These are phyloP conservation scores for Fraxinus nigra DNA, from an alignment of 305 asterid species.

Conservation along the genomic window DNA sequence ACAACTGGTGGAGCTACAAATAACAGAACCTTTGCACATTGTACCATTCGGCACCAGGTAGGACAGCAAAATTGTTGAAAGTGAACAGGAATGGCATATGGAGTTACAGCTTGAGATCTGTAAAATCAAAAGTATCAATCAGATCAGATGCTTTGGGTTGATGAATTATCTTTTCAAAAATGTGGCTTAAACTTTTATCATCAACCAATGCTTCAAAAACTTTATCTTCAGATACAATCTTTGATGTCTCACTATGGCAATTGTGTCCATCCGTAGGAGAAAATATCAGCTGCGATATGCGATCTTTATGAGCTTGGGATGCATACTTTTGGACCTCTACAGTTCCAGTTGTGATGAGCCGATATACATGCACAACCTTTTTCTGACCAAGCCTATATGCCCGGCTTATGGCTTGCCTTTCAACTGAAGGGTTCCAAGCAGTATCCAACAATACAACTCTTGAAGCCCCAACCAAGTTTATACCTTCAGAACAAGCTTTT, in stretches of 20 bases:
- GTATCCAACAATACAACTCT: conserved; percentile 74
- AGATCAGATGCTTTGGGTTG: conserved; percentile 10
- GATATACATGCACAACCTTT: conserved; percentile 56
- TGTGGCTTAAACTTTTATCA: conserved; percentile 9
- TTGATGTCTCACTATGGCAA: not conserved
- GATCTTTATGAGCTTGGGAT: conserved; percentile 49
- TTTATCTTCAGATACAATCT: conserved; percentile 30
- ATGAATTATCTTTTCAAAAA: conserved; percentile 41
- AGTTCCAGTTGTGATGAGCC: conserved; percentile 36
- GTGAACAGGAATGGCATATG: not conserved
- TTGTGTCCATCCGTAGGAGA: conserved; percentile 8
- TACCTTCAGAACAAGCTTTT: conserved; percentile 67
- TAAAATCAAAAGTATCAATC: not conserved
- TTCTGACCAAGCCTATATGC: conserved; percentile 74
- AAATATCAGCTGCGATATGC: conserved; percentile 52
- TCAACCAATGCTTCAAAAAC: conserved; percentile 46
- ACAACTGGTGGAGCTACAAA: not conserved
- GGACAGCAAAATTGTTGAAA: not conserved
- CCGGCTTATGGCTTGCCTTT: conserved; percentile 64
- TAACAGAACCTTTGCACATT: not conserved
- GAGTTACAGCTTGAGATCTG: not conserved
- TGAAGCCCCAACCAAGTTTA: conserved; percentile 67
- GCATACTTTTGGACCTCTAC: conserved; percentile 48
- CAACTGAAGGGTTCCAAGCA: conserved; percentile 67
- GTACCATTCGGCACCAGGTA: not conserved